Percentiles rank a stretch among this genome's conserved stretches.
Evolutionary conservation across 1,284 basidiomycete genomes (phyloP).

Genomic region (Cutaneotrichosporon dermatis): DNA sequence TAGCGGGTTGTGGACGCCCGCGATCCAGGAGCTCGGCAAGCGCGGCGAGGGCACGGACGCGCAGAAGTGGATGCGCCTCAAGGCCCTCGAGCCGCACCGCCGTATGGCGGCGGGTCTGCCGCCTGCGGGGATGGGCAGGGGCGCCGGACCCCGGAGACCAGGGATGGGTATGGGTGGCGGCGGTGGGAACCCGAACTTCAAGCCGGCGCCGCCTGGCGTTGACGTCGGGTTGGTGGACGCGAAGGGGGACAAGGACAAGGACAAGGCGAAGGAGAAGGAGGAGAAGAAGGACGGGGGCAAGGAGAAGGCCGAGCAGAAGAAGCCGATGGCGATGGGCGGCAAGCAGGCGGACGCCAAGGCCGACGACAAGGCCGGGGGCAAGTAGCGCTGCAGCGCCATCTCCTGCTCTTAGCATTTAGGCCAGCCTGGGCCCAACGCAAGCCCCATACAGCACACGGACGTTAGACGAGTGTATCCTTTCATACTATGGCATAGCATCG

Average conservation of each 20-base stretch:
- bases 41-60: constrained; percentile 43
- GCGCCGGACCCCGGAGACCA: not conserved
- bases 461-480: too few species aligned
- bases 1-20: constrained; percentile 34
- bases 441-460: too few species aligned
- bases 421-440: too few species aligned
- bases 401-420: too few species aligned
- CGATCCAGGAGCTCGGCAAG: constrained; percentile 30
- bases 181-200: constrained; percentile 15
- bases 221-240: not conserved
- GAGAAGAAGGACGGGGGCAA: not conserved
- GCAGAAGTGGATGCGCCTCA: constrained; percentile 40
- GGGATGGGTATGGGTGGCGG: constrained; percentile 33
- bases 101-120: not conserved
- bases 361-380: too few species aligned
- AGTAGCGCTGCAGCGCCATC: too few species aligned
- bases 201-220: constrained; percentile 2
- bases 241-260: not conserved
- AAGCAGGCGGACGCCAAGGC: too few species aligned
- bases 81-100: constrained; percentile 16
- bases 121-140: not conserved
- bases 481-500: too few species aligned
- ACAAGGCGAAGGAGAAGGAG: too few species aligned
- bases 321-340: too few species aligned
- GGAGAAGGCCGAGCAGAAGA: not conserved